A percentile compares a stretch with the other conserved stretches of the same genome.
These are phyloP conservation scores for Apophysomyces sp. DNA, from an alignment of 371 early-diverging fungal species.

Conservation along the genomic window DNA sequence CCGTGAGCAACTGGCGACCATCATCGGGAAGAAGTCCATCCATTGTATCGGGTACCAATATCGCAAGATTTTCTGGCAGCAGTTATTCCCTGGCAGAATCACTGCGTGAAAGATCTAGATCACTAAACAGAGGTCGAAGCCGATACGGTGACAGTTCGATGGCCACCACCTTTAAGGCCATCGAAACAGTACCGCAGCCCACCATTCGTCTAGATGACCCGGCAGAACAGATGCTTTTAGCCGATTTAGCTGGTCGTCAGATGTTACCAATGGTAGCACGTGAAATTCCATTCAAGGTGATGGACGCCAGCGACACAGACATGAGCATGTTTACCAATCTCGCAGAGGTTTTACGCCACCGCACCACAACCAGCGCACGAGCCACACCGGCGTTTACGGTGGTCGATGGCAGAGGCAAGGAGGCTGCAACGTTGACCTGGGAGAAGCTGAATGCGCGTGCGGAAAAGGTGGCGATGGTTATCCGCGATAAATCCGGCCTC, in stretches of 20 bases:
- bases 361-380: constrained; percentile 48
- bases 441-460: constrained; percentile 71
- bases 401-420: constrained; percentile 79
- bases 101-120: constrained; percentile 8
- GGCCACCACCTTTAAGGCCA: constrained; percentile 44
- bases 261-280: constrained; percentile 38
- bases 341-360: constrained; percentile 56
- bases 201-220: constrained; percentile 25
- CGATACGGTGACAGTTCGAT: constrained; percentile 42
- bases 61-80: constrained; percentile 17
- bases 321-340: constrained; percentile 52
- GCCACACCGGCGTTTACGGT: constrained; percentile 60
- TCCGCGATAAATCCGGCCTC: constrained; percentile 57
- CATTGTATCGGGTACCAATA: constrained; percentile 18
- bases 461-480: constrained; percentile 64
- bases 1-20: constrained; percentile 11
- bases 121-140: constrained; percentile 25
- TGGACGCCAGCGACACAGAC: constrained; percentile 20
- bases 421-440: constrained; percentile 66
- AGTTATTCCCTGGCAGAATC: constrained; percentile 7
- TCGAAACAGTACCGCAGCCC: constrained; percentile 44
- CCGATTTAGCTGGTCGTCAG: constrained; percentile 44
- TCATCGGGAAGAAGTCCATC: constrained; percentile 27
- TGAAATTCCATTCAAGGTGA: constrained; percentile 25
- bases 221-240: constrained; percentile 23